Base-by-base conservation (phyloP, 129 eudicot species). In the Kitagawia praeruptora region DNA sequence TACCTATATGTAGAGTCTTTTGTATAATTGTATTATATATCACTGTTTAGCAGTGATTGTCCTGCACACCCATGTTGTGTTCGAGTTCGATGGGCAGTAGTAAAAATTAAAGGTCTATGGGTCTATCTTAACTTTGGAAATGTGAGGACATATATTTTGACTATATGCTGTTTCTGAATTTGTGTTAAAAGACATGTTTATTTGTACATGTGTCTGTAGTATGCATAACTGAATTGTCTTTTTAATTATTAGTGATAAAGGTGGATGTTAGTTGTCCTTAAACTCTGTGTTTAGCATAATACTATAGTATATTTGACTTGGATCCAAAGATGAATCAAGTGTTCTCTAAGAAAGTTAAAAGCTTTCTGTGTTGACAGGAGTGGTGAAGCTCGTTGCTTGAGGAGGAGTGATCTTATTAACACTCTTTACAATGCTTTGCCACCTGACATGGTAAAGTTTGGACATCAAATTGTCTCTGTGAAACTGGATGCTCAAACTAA, bases 371-470 rank as follows among this genome's bases (percentile, higher is more conserved):
- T 81, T 47, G 54, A 58, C 47, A 84, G 85, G 39, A 27, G 27
- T 21, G 85, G 88, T 2, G 97, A 87, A 76, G 79, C 80, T 75
- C 97, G 93, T 49, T 84, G 88, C 86, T 47, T 91, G 61, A 84
- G 75, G 72, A 84, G 93, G 78, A 89, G 70, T 81, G 93, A 85
- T 80, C 81, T 91, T 45, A 71, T 91, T 53, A 79, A 89, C 46
- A 66, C 87, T n/a, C 85, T 91, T 34, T 88, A 85, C 76, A 78
- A 78, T 81, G 97, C 88, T 13, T 83, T 89, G 70, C 97, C 97
- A n/a, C 85, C 87, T 3, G 82, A 77, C 47, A 82, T 86, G 2
- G 81, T 91, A 47, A 87, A 83, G 66, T 91, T 84, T 48, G 91
- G 87, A 4, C 84, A 82, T 82, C 81, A 86, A 66, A 75, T 87